These are phyloP conservation scores for Nicotiana undulata DNA, from an alignment of 257 asterid species.

Conservation along the genomic window DNA sequence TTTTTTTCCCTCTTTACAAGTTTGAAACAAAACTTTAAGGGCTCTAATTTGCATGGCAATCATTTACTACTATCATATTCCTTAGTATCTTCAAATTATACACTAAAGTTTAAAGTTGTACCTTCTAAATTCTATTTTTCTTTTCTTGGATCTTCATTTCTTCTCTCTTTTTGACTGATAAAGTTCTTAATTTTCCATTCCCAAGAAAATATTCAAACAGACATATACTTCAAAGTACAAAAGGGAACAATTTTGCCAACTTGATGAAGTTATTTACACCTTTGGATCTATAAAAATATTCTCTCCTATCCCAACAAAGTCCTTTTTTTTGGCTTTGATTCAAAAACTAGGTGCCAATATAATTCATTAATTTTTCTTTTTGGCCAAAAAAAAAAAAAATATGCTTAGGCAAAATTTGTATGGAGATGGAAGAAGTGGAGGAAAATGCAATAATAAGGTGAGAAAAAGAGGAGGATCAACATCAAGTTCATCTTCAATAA, in stretches of 20 bases:
- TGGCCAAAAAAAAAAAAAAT: neutral
- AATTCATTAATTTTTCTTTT: neutral
- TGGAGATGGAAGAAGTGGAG: conserved; percentile 34
- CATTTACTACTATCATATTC: conserved; percentile 13
- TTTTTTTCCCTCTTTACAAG: conserved; percentile 53
- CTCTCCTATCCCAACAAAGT: neutral
- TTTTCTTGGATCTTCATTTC: conserved; percentile 13
- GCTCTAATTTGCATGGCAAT: conserved; percentile 60
- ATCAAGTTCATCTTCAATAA: conserved; percentile 69
- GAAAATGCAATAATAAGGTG: conserved; percentile 53
- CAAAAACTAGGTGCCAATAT: neutral
- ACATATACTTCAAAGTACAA: conserved; percentile 7
- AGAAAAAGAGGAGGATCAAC: conserved; percentile 83
- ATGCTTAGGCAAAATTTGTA: conserved; percentile 61
- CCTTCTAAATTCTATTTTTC: conserved; percentile 11
- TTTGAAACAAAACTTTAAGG: conserved; percentile 40
- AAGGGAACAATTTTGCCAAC: neutral
- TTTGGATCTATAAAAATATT: conserved; percentile 11
- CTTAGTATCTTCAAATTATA: conserved; percentile 15
- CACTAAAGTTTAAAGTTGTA: conserved; percentile 26
- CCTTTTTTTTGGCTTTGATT: neutral
- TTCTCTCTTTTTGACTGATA: conserved; percentile 22
- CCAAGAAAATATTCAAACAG: conserved; percentile 12
- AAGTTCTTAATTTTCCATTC: conserved; percentile 21
- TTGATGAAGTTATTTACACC: neutral